Evolutionary conservation across 2,329 filamentous ascomycete species (phyloP), one percentile per base, ranked within the genome.

Genomic region (Fusarium anthophilum): DNA sequence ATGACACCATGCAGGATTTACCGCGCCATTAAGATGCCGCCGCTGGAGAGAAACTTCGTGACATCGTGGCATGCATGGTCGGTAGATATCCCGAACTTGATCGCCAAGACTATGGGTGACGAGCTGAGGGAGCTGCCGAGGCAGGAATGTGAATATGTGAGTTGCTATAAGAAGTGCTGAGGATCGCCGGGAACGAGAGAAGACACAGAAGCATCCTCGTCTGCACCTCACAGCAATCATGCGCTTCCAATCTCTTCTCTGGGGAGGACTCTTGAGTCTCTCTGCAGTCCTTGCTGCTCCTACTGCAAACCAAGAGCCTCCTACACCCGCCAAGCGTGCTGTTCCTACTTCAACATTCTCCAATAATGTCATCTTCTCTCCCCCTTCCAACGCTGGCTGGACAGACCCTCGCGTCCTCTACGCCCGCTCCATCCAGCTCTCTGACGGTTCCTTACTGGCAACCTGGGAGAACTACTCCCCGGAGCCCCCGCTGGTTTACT

Each of bases 391-490:
- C 62, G 67, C 71, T 1, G 67, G 67, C 5, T 86, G 84, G 79
- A 86, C 81, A 1, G 81, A 84, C 55, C 85, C 85, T 5, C 81
- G 82, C 3, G 83, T 85, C 11, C 79, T 87, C 8, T 87, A 87
- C 68, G 80, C 85, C 17, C 85, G 86, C 17, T 82, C 83, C 14
- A 81, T 83, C 12, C 81, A 87, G 79, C 84, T 87, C 35, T 78
- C 79, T 10, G 83, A 85, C 71, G 82, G 86, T 35, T 83, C 84
- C 24, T 82, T 89, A 11, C 81, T 89, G 12, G 84, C 86, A 24
- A 89, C 87, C 1, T 88, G 87, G 87, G 87, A 88, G 74, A 88
- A 88, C 81, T 88, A 89, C 81, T 86, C 85, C 18, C 86, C 86
- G 6, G 85, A 91, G 78, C 88, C 88, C 11, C 89, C 88, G 2